phyloP scores from a whole-genome alignment of 1,284 basidiomycete genomes.

The Ceratobasidium sp. region DNA sequence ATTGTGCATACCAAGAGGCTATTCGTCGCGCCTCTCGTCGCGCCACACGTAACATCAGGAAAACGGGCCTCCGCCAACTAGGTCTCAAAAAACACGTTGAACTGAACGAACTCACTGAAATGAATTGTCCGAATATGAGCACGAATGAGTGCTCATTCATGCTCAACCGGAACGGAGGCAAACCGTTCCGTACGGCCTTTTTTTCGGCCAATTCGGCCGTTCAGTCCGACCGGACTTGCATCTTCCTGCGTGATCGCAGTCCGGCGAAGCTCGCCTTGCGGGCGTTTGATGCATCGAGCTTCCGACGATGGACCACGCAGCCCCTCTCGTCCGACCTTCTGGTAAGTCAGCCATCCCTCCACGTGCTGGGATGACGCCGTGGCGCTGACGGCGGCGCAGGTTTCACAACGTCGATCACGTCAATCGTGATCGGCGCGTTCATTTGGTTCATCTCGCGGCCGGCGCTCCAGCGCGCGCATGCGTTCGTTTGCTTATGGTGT shows the following conservation, averaged over 20 bases:
- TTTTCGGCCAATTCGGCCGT: not conserved
- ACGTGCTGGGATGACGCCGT: not conserved
- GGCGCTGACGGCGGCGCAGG: not conserved
- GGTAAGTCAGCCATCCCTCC: not conserved
- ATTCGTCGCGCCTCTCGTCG: too few relatives aligned
- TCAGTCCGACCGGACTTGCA: not conserved
- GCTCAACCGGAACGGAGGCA: not conserved
- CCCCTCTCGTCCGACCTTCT: not conserved
- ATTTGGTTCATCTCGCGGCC: not conserved
- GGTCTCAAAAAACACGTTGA: constrained; percentile 12
- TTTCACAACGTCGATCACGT: constrained; percentile 28
- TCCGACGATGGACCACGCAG: not conserved
- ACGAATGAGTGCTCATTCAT: not conserved
- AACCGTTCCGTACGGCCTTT: not conserved
- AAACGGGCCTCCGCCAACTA: not conserved
- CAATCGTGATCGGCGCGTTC: not conserved
- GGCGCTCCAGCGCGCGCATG: not conserved
- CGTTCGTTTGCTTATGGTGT: not conserved
- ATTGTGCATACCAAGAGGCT: too few relatives aligned
- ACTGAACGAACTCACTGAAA: not conserved
- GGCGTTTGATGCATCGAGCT: not conserved
- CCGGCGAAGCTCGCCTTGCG: constrained; percentile 5
- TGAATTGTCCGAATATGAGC: not conserved
- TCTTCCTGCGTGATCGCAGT: constrained; percentile 7
- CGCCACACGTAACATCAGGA: not conserved